A percentile compares a stretch with the other conserved stretches of the same genome.
Conservation (phyloP, 495 filamentous ascomycete genomes). For the Lasiosphaeria miniovina region DNA sequence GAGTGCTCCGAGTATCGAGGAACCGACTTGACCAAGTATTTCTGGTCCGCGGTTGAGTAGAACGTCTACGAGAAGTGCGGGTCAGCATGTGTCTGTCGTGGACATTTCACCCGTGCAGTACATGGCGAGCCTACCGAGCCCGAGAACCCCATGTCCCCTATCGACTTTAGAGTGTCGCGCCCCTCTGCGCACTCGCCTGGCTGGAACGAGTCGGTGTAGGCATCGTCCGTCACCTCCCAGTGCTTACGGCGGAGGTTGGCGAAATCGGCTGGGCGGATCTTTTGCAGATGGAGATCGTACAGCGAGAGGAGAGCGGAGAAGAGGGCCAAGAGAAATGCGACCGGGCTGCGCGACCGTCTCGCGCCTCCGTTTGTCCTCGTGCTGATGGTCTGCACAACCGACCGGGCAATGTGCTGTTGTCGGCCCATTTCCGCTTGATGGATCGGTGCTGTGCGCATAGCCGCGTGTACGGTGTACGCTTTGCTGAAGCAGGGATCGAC, state of each 20-base stretch:
- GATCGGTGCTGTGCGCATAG: not conserved
- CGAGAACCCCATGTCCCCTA: constrained; percentile 37
- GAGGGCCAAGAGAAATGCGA: constrained; percentile 26
- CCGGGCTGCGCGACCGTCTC: constrained; percentile 10
- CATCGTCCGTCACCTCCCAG: constrained; percentile 29
- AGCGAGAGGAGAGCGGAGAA: constrained; percentile 37
- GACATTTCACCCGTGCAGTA: not conserved
- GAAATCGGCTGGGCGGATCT: constrained; percentile 40
- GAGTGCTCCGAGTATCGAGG: constrained; percentile 63
- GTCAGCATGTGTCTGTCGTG: not conserved
- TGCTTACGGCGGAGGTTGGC: constrained; percentile 28
- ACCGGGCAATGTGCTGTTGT: constrained; percentile 29
- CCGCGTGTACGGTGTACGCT: not conserved
- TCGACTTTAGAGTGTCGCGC: constrained; percentile 27
- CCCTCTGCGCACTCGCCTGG: constrained; percentile 10
- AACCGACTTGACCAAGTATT: constrained; percentile 64
- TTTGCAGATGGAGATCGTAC: constrained; percentile 36
- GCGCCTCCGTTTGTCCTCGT: constrained; percentile 19
- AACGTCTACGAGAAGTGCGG: constrained; percentile 48
- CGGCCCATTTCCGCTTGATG: constrained; percentile 21
- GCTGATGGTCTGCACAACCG: constrained; percentile 36
- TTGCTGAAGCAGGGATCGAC: not conserved
- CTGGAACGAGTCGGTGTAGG: constrained; percentile 27
- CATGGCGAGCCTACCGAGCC: constrained; percentile 26
- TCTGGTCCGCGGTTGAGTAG: constrained; percentile 57